Evolutionary conservation across 2,329 filamentous ascomycete genomes (phyloP).

Genomic region (Diaporthe nobilis): DNA sequence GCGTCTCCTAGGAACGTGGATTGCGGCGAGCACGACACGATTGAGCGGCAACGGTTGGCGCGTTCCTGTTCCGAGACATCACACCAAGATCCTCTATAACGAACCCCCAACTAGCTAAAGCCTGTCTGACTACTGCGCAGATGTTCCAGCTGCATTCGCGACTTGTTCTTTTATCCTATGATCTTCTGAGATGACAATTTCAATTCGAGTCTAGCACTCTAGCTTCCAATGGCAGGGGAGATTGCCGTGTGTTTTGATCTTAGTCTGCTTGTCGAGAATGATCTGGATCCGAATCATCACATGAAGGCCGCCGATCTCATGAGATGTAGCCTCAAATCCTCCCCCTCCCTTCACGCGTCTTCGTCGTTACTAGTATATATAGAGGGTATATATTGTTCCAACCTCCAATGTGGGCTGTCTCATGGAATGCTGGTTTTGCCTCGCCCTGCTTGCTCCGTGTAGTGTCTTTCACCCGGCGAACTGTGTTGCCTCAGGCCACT

Average conservation of each 20-base stretch:
- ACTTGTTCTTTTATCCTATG: background rate
- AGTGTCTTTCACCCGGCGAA: background rate
- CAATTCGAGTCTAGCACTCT: constrained; percentile 2
- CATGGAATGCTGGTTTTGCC: constrained; percentile 1
- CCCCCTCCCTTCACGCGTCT: background rate
- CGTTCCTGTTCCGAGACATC: constrained; percentile 16
- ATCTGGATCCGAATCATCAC: background rate
- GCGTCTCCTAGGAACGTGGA: background rate
- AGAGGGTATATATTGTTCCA: background rate
- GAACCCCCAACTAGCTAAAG: constrained; percentile 18
- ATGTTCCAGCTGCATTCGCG: background rate
- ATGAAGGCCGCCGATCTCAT: constrained; percentile 1
- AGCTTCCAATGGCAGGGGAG: background rate
- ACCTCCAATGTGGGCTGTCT: background rate
- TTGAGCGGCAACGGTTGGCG: background rate
- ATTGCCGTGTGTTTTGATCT: background rate
- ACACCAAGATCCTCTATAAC: background rate
- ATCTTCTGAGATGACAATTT: constrained; percentile 1
- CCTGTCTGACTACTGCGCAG: constrained; percentile 19
- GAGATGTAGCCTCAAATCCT: background rate
- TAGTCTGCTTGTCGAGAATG: background rate
- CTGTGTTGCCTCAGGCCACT: background rate
- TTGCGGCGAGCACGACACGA: background rate
- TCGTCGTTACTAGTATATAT: background rate
- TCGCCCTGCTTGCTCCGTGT: background rate